Conservation (phyloP, 495 filamentous ascomycete genomes). For the Staphylotrichum longicolle region DNA sequence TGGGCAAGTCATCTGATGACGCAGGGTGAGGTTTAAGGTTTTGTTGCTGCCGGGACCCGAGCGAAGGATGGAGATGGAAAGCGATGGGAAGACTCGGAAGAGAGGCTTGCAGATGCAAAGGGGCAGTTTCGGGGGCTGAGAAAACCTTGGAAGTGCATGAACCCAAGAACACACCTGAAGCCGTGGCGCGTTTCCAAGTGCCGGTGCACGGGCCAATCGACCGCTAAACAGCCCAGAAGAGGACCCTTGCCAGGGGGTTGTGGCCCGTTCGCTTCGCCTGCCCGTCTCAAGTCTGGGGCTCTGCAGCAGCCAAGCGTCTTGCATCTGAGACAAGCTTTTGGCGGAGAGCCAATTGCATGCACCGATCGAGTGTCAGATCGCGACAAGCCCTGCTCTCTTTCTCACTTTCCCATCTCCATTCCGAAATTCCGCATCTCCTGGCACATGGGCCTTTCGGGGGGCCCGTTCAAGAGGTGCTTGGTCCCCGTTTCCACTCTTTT, state of each 20-base stretch:
- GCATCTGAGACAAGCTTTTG: constrained; percentile 27
- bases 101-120: too few relatives aligned
- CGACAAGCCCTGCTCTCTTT: not conserved
- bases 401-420: constrained; percentile 6
- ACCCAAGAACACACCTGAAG: too few relatives aligned
- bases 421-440: constrained; percentile 1
- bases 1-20: too few relatives aligned
- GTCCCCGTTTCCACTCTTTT: constrained; percentile 14
- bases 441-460: not conserved
- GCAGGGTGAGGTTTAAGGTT: too few relatives aligned
- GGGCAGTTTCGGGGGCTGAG: too few relatives aligned
- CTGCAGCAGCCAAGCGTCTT: constrained; percentile 11
- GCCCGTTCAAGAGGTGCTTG: constrained; percentile 1
- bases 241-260: constrained; percentile 1
- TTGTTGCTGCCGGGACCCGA: too few relatives aligned
- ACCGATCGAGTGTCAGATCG: constrained; percentile 23
- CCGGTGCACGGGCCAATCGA: not conserved
- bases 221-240: not conserved
- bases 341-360: constrained; percentile 23
- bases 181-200: not conserved
- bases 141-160: too few relatives aligned
- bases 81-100: too few relatives aligned
- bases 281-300: constrained; percentile 33
- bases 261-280: constrained; percentile 7
- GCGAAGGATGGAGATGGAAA: too few relatives aligned